Evolutionary conservation across 2,329 filamentous ascomycete species (phyloP), one percentile per base, ranked within the genome.

Genomic region (Teratosphaeria pseudoeucalypti): DNA sequence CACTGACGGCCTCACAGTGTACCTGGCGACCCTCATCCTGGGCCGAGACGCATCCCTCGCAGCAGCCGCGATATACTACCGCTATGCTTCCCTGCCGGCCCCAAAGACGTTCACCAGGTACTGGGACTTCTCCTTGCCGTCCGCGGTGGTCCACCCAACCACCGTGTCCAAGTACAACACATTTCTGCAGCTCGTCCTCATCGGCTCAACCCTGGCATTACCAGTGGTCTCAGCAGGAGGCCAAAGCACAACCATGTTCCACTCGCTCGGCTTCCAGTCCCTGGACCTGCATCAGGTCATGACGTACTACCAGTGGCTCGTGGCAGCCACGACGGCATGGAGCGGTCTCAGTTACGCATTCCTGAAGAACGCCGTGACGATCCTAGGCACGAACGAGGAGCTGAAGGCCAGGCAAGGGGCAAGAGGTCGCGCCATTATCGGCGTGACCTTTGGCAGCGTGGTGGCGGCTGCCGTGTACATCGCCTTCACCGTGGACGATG

Each of bases 101-200:
- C 94, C 94, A 1, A 97, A 97, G 76, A 97, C 94, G 0, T 89
- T 96, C 74, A 77, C 82, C 19, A 81, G 94, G 19, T 99, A 97
- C 75, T 99, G 94, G 94, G 94, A 99, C 75, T 97, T 99, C 71
- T 92, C 89, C 2, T 81, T 99, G 14, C 94, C 90, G 2, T 89
- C 86, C 47, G 90, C 90, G 2, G 89, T 94, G 74, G 90, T 95
- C 6, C 87, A 85, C 61, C 90, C 90, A 0, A 94, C 90, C 0
- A 87, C 82, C 1, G 89, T 95, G 62, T 91, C 87, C 75, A 95
- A 95, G 68, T 74, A 91, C 74, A 99, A 99, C 75, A 99, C 94
- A 0, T 91, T 95, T 52, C 76, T 97, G 66, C 94, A 99, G 73
- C 78, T 99, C 23, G 85, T 86, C 4, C 81, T 99, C 12, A 88